phyloP scores from a whole-genome alignment of 805 yeast genomes.

The Kazachstania viticola region DNA sequence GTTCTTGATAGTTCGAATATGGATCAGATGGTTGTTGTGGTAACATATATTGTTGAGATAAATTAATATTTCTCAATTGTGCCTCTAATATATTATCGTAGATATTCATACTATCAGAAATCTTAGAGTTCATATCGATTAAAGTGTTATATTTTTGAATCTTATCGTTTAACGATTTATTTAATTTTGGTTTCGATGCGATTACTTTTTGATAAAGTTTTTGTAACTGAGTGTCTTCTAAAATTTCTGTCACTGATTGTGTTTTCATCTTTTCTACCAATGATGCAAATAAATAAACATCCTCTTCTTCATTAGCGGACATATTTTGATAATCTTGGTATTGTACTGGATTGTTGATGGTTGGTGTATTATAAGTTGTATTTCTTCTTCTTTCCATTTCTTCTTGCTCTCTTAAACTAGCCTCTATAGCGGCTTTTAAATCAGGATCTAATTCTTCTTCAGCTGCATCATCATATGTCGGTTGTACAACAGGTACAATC shows the following conservation, averaged over 20 bases:
- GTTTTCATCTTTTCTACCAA: conserved; percentile 42
- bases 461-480: conserved; percentile 31
- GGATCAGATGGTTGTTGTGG: conserved; percentile 21
- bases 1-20: conserved; percentile 9
- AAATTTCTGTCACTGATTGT: conserved; percentile 33
- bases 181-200: conserved; percentile 57
- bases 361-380: conserved; percentile 4
- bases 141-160: conserved; percentile 51
- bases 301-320: conserved; percentile 55
- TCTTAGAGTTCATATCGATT: conserved; percentile 65
- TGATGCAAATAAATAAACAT: conserved; percentile 57
- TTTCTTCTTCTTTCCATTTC: conserved; percentile 24
- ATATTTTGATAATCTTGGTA: neutral
- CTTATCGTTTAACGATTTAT: conserved; percentile 45
- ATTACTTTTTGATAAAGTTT: conserved; percentile 45
- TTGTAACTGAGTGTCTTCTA: conserved; percentile 24
- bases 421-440: conserved; percentile 88
- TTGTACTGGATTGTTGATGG: conserved; percentile 4
- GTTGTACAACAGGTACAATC: conserved; percentile 18
- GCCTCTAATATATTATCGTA: conserved; percentile 65
- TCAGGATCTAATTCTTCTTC: conserved; percentile 78
- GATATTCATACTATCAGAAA: conserved; percentile 61
- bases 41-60: conserved; percentile 21
- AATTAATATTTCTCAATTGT: conserved; percentile 32
- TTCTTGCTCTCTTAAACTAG: conserved; percentile 69